Evolutionary conservation across 2,329 filamentous ascomycete genomes (phyloP).

Genomic region (Trichoderma sp.): DNA sequence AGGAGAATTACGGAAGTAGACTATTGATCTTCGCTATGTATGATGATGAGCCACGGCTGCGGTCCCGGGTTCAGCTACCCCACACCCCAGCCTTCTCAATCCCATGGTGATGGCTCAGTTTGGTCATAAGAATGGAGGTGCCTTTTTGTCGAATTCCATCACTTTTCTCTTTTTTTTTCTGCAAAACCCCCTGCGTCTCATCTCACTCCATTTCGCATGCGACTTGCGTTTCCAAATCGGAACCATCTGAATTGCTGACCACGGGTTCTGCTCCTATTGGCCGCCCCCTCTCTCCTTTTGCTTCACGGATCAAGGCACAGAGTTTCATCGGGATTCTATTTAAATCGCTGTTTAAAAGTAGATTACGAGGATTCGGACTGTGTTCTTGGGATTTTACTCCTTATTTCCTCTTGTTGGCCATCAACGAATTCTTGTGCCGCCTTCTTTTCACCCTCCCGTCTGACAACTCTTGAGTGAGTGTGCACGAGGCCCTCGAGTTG

Average conservation of each 20-base stretch:
- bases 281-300: not conserved
- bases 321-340: not conserved
- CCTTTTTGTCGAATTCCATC: not conserved
- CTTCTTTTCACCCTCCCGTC: not conserved
- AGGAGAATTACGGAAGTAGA: not conserved
- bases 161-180: not conserved
- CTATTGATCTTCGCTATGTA: not conserved
- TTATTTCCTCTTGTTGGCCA: not conserved
- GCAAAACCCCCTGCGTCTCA: not conserved
- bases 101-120: not conserved
- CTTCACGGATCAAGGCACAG: not conserved
- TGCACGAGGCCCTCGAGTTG: slow-evolving; percentile 26
- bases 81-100: not conserved
- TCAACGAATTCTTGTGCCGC: not conserved
- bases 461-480: not conserved
- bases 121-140: not conserved
- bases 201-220: not conserved
- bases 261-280: not conserved
- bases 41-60: not conserved
- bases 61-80: slow-evolving; percentile 4
- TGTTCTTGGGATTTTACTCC: not conserved
- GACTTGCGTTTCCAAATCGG: not conserved
- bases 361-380: not conserved
- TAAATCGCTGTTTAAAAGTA: not conserved
- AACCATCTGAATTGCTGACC: not conserved